Evolutionary conservation across 768 basidiomycete genomes (phyloP).

Genomic region (Podaxis sp.): DNA sequence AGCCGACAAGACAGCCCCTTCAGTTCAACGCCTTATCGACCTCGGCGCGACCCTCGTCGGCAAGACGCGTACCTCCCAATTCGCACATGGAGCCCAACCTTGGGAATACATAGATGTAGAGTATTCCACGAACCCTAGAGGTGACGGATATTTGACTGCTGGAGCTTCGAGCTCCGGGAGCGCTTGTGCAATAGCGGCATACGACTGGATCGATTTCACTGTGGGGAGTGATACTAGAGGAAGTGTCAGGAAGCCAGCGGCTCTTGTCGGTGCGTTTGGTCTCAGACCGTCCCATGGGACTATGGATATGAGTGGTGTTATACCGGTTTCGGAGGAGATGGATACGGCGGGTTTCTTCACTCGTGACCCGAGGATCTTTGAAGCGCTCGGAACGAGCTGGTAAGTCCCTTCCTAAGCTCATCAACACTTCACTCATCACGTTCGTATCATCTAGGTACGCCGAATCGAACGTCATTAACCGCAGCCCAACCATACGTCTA

Average conservation of each 20-base stretch:
- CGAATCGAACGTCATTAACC: constrained; percentile 23
- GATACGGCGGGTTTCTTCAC: constrained; percentile 34
- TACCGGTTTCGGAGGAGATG: constrained; percentile 35
- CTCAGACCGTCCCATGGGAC: constrained; percentile 30
- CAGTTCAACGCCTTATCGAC: constrained; percentile 40
- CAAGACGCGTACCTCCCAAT: constrained; percentile 50
- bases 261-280: constrained; percentile 33
- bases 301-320: constrained; percentile 27
- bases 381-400: constrained; percentile 25
- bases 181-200: constrained; percentile 34
- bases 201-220: constrained; percentile 33
- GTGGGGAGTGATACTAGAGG: constrained; percentile 37
- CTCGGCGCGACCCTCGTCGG: constrained; percentile 49
- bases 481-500: constrained; percentile 20
- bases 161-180: constrained; percentile 35
- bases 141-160: constrained; percentile 32
- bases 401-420: constrained; percentile 13
- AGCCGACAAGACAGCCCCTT: constrained; percentile 31
- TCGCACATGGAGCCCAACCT: constrained; percentile 42
- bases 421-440: background rate
- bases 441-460: constrained; percentile 22
- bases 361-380: constrained; percentile 27
- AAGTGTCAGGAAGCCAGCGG: constrained; percentile 35
- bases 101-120: constrained; percentile 33
- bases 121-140: constrained; percentile 35